These are phyloP conservation scores for Beauveria australis DNA, from an alignment of 2,329 filamentous ascomycete genomes.

Conservation along the genomic window DNA sequence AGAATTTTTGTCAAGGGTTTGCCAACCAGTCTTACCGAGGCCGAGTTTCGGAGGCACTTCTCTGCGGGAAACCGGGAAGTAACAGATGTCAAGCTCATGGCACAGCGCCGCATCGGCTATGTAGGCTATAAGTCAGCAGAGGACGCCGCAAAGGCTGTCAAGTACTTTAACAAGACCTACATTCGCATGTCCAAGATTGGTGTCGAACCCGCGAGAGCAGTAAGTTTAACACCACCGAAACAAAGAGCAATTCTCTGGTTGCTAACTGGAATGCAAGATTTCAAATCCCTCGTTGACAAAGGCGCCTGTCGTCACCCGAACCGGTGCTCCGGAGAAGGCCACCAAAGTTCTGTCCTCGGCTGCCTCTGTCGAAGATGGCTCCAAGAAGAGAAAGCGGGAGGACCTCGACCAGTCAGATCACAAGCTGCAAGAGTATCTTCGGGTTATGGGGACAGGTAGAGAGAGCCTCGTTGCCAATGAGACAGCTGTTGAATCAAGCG, in stretches of 20 bases:
- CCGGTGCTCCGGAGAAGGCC: not conserved
- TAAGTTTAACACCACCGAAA: constrained; percentile 30
- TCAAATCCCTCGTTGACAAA: constrained; percentile 33
- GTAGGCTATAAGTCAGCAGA: constrained; percentile 82
- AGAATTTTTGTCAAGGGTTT: constrained; percentile 73
- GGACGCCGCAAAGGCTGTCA: constrained; percentile 74
- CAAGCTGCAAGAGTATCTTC: constrained; percentile 79
- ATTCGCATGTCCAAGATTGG: constrained; percentile 92
- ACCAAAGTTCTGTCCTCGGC: not conserved
- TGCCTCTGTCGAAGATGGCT: constrained; percentile 26
- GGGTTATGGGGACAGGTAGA: constrained; percentile 60
- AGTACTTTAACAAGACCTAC: constrained; percentile 92
- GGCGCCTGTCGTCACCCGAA: constrained; percentile 16
- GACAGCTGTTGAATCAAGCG: constrained; percentile 16
- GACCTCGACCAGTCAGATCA: constrained; percentile 56
- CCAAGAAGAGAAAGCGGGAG: constrained; percentile 62
- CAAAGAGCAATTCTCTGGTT: constrained; percentile 8
- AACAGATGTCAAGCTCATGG: constrained; percentile 88
- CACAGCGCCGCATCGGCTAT: constrained; percentile 86
- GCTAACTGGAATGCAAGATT: constrained; percentile 34
- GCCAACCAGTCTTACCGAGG: constrained; percentile 76
- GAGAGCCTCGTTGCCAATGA: constrained; percentile 27
- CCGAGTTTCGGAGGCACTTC: constrained; percentile 85
- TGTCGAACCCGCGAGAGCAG: constrained; percentile 80
- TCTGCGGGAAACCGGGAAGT: constrained; percentile 61